phyloP scores from a whole-genome alignment of 2,329 filamentous ascomycete genomes.

The Fusarium tanahbumbuense region DNA sequence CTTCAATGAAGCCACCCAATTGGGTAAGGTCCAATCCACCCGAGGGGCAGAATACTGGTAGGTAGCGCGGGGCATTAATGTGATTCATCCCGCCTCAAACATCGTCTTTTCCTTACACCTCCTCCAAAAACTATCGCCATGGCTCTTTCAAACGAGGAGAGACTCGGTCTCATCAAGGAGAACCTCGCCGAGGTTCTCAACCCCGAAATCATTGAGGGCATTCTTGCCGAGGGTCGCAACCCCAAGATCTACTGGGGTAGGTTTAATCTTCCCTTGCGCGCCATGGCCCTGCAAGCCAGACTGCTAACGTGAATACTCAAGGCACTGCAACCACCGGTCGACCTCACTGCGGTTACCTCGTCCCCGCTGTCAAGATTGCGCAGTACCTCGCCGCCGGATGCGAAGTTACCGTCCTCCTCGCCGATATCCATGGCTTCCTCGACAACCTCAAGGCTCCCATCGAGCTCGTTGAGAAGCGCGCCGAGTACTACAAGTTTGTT shows the following conservation, averaged over 20 bases:
- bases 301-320: slow-evolving; percentile 40
- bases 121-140: slow-evolving; percentile 3
- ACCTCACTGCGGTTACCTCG: slow-evolving; percentile 90
- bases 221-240: slow-evolving; percentile 76
- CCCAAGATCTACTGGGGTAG: slow-evolving; percentile 87
- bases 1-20: neutral
- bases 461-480: slow-evolving; percentile 84
- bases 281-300: neutral
- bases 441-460: slow-evolving; percentile 88
- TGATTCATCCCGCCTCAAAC: neutral
- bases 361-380: slow-evolving; percentile 88
- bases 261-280: slow-evolving; percentile 18
- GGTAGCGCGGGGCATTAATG: slow-evolving; percentile 6
- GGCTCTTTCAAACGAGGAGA: slow-evolving; percentile 57
- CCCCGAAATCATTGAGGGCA: slow-evolving; percentile 81
- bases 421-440: slow-evolving; percentile 80
- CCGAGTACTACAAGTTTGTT: slow-evolving; percentile 82
- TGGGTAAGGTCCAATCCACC: slow-evolving; percentile 1
- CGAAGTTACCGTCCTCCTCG: slow-evolving; percentile 81
- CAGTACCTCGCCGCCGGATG: slow-evolving; percentile 88
- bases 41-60: slow-evolving; percentile 1
- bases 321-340: slow-evolving; percentile 86
- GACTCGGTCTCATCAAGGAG: slow-evolving; percentile 79
- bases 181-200: slow-evolving; percentile 88
- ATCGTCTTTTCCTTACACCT: neutral